Percentiles rank a stretch among this genome's conserved stretches.
Conservation (phyloP, 805 yeast species). For the Metschnikowia similis region DNA sequence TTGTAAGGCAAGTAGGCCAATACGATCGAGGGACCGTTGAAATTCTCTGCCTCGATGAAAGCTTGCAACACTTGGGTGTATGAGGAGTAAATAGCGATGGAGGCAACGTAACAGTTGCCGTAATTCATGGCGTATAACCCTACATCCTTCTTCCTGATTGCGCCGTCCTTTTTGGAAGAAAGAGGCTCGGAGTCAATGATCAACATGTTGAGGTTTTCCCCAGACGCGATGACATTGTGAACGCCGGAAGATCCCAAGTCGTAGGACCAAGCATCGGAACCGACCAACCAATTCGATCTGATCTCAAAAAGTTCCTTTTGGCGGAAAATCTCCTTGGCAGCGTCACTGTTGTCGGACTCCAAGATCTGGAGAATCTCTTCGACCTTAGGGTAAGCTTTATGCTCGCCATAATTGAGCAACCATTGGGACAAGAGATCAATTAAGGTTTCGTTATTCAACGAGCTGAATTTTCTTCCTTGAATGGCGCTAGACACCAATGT, state of each 20-base stretch:
- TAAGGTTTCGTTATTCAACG: constrained; percentile 44
- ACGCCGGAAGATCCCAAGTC: constrained; percentile 91
- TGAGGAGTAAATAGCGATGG: constrained; percentile 89
- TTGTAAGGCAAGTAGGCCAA: constrained; percentile 83
- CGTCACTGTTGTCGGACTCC: constrained; percentile 35
- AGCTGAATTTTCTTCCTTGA: constrained; percentile 40
- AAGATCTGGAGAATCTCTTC: constrained; percentile 36
- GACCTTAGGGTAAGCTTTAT: constrained; percentile 26
- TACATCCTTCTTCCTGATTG: constrained; percentile 77
- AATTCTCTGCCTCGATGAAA: constrained; percentile 82
- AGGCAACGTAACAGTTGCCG: constrained; percentile 85
- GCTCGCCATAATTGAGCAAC: constrained; percentile 51
- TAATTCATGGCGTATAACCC: constrained; percentile 94
- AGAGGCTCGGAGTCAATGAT: constrained; percentile 83
- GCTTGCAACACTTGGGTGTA: constrained; percentile 91
- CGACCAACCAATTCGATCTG: constrained; percentile 74
- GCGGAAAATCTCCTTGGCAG: constrained; percentile 44
- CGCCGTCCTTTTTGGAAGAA: constrained; percentile 33
- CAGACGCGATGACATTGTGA: constrained; percentile 74
- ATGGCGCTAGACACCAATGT: constrained; percentile 44
- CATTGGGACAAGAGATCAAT: constrained; percentile 63
- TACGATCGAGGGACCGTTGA: constrained; percentile 86
- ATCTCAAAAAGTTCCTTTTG: constrained; percentile 43
- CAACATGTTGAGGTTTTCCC: constrained; percentile 75
- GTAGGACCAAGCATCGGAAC: constrained; percentile 94